These are phyloP conservation scores for Nannizziopsis barbatae DNA, from an alignment of 2,329 filamentous ascomycete genomes.

Conservation along the genomic window DNA sequence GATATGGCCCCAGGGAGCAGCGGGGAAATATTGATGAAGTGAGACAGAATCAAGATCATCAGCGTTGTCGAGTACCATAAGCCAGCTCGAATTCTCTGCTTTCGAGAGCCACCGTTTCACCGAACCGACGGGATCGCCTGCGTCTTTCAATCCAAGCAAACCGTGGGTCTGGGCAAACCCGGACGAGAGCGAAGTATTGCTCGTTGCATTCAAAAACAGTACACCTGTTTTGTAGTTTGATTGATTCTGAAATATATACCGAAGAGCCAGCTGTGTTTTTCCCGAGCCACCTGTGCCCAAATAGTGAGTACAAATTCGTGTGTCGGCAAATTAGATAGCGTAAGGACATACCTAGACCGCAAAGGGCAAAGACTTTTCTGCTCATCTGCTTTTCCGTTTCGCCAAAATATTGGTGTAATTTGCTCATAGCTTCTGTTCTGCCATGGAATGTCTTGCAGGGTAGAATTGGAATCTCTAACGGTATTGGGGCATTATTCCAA, in stretches of 20 bases:
- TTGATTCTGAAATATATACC: neutral
- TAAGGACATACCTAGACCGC: slow-evolving; percentile 4
- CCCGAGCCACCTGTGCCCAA: slow-evolving; percentile 6
- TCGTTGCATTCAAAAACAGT: slow-evolving; percentile 4
- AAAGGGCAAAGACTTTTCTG: slow-evolving; percentile 3
- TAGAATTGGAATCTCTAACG: slow-evolving; percentile 1
- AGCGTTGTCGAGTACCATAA: slow-evolving; percentile 19
- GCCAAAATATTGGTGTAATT: neutral
- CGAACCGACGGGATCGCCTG: neutral
- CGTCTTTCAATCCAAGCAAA: neutral
- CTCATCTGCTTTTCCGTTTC: neutral
- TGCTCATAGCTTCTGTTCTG: neutral
- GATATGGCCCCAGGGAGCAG: slow-evolving; percentile 6
- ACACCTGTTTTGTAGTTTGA: slow-evolving; percentile 3
- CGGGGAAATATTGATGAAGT: slow-evolving; percentile 7
- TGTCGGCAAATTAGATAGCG: neutral
- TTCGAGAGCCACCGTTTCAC: slow-evolving; percentile 10
- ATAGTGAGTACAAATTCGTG: neutral
- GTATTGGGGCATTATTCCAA: neutral
- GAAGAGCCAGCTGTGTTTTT: slow-evolving; percentile 8
- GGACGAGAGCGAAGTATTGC: neutral
- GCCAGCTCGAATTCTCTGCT: slow-evolving; percentile 13
- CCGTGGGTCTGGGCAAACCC: neutral
- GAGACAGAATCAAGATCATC: slow-evolving; percentile 11
- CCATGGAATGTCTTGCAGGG: slow-evolving; percentile 7